Percentiles rank a stretch among this genome's conserved stretches.
Evolutionary conservation across 2,329 filamentous ascomycete species (phyloP).

Genomic region (Colletotrichum shisoi): DNA sequence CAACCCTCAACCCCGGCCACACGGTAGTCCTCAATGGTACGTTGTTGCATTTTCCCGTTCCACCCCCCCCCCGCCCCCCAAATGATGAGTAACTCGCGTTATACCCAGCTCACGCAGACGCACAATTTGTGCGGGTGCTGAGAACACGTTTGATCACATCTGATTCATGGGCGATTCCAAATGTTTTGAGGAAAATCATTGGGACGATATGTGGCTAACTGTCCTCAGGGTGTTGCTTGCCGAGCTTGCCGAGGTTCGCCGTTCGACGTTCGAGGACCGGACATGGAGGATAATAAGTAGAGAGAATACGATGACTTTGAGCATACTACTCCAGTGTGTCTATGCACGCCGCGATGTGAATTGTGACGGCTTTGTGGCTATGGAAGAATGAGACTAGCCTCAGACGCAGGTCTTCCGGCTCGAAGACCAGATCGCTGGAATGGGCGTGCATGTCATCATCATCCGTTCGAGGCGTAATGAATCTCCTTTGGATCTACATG

Average conservation of each 20-base stretch:
- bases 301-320: not conserved
- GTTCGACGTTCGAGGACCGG: not conserved
- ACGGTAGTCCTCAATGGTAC: not conserved
- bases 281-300: not conserved
- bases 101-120: constrained; percentile 29
- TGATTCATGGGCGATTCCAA: constrained; percentile 3
- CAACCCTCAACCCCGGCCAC: not conserved
- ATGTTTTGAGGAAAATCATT: not conserved
- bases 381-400: too few relatives aligned
- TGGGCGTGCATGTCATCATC: not conserved
- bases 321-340: not conserved
- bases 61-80: not conserved
- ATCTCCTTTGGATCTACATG: too few relatives aligned
- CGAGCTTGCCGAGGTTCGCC: not conserved
- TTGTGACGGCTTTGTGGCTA: not conserved
- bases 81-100: constrained; percentile 27
- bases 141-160: constrained; percentile 29
- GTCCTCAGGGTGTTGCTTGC: not conserved
- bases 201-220: not conserved
- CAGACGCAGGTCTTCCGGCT: not conserved
- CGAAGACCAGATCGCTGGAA: not conserved
- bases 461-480: not conserved
- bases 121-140: constrained; percentile 23
- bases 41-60: not conserved
- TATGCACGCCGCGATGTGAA: too few relatives aligned